Conservation (phyloP, 2,329 filamentous ascomycete genomes). For the Colletotrichum sp. region DNA sequence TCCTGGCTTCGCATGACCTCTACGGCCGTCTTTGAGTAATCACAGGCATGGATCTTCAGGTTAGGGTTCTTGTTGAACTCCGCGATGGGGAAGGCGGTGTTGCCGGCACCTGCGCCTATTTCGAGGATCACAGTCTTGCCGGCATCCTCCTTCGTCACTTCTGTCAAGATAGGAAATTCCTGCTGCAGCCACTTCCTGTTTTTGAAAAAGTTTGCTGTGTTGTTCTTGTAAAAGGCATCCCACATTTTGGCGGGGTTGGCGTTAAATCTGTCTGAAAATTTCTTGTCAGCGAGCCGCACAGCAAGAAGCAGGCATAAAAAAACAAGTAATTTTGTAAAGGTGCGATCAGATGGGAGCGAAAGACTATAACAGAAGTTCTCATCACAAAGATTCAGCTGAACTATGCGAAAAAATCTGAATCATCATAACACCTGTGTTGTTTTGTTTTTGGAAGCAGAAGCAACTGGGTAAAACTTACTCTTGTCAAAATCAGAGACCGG, state of each 20-base stretch:
- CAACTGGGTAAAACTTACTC: constrained; percentile 52
- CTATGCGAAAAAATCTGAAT: constrained; percentile 51
- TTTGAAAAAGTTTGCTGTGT: constrained; percentile 98
- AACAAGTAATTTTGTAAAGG: constrained; percentile 21
- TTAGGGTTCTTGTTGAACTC: constrained; percentile 81
- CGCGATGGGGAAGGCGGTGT: constrained; percentile 93
- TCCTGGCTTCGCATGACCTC: constrained; percentile 87
- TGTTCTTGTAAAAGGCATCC: constrained; percentile 98
- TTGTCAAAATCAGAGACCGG: constrained; percentile 95
- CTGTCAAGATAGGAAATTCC: constrained; percentile 88
- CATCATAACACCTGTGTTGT: constrained; percentile 30
- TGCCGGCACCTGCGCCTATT: constrained; percentile 93
- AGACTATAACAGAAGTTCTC: constrained; percentile 64
- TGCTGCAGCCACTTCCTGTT: constrained; percentile 96
- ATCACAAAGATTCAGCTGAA: constrained; percentile 65
- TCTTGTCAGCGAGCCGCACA: constrained; percentile 41
- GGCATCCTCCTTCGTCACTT: constrained; percentile 73
- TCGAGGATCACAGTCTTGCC: constrained; percentile 79
- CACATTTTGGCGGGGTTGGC: constrained; percentile 92
- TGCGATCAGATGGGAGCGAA: constrained; percentile 76
- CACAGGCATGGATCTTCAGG: constrained; percentile 89
- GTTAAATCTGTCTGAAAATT: constrained; percentile 76
- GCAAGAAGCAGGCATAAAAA: constrained; percentile 13
- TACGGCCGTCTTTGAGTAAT: constrained; percentile 95
- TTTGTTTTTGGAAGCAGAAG: not conserved